Evolutionary conservation across 176 grass and related monocot genomes (phyloP), one percentile per base, ranked within the genome.

Genomic region (Carex littledalei): DNA sequence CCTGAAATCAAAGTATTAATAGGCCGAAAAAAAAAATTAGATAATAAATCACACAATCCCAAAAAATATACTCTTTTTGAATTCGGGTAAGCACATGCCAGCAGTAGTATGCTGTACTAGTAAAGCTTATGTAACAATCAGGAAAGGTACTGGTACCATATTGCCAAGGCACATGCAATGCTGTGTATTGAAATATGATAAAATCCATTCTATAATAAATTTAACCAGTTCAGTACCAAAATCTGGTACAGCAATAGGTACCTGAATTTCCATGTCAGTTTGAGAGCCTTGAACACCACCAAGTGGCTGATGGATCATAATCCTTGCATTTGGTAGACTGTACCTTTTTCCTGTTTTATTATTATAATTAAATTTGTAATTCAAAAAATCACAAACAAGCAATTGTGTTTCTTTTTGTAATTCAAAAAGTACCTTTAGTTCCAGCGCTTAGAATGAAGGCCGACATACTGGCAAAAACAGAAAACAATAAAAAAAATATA

Each of bases 301-400:
- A 56, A 94, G 86, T 81, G 95, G 95, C 77, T 98, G 95, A 90
- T 93, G 95, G 82, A 98, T 98, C 95, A 98, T 98, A 86, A 98
- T 94, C 67, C 95, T 94, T 43, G 95, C 94, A 87, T 98, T 98
- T 9, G 95, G 95, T 67, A 98, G 90, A 83, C 95, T 93, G 85
- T 91, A 93, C 49, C 95, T 76, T 82, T 98, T 98, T 69, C 92
- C 92, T 97, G 84, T 61, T 84, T 90, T 73, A 84, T 49, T 67
- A 84, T 69, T 47, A 84, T 81, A 53, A 66, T 18, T 67, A 75
- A 8, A 74, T 80, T 47, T 65, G 16, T n/a, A 88, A 84, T 26
- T 14, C 1, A 84, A 84, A 63, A 43, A 81, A 37, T 15, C 35
- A 41, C 18, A 64, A 84, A 69, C 77, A 56, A 22, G n/a, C 80